Base-by-base conservation (phyloP, 2,329 filamentous ascomycete species). In the Phyllosticta paracitricarpa region DNA sequence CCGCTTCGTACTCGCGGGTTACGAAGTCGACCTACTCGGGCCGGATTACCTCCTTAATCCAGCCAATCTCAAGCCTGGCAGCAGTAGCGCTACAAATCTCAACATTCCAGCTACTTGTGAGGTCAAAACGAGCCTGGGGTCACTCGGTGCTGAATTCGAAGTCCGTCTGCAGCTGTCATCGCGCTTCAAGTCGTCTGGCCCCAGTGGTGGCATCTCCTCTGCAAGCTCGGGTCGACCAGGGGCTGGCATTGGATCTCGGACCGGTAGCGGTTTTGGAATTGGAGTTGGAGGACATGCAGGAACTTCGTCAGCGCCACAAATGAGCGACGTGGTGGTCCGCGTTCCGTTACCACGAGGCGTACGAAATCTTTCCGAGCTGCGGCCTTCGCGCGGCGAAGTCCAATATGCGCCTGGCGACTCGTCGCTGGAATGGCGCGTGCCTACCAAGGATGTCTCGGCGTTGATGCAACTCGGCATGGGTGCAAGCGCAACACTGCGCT, bases 21-120 rank as follows among this genome's bases (percentile, higher is more conserved):
- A 99, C 71, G 93, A 97, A 73, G 91, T 96, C 22, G 90, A 99
- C 72, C 77, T 99, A 24, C 79, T 97, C 12, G 91, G 91, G 0
- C 83, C 88, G 57, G 82, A 85, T 79, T 65, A 77, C 64, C 64
- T 76, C 69, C 2, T 69, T 65, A 7, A 63, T 65, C 12, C 63
- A 66, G 17, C 65, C 59, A n/a, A 61, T 64, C 24, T 70, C 68
- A 57, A 66, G 64, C 58, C 58, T 4, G 28, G 51, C 48, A 28
- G 22, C 14, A 24, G 22, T 51, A 74, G 59, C 10, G 68, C 78
- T 59, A 84, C 84, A 63, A 86, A 83, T 66, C 78, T 97, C 14
- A 91, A 91, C 70, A 77, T 97, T 4, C 94, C 94, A 0, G 88
- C 94, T 2, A 85, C 81, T 56, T 80, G 96, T 57, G 89, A 96